phyloP scores from a whole-genome alignment of 2,329 filamentous ascomycete species.

The Lojkania enalia region DNA sequence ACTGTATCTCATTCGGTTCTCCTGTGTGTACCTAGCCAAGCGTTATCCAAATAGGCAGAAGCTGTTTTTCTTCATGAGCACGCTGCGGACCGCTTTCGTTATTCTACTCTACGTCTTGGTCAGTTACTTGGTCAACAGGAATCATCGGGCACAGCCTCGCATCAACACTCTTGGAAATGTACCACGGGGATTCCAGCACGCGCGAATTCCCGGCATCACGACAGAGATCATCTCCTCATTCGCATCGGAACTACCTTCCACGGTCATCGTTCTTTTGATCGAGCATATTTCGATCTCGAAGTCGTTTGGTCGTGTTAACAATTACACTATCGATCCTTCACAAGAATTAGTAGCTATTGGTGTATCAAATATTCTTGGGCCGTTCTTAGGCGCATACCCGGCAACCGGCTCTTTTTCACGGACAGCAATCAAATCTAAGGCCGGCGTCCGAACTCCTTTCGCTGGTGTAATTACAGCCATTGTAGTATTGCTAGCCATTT shows the following conservation, averaged over 20 bases:
- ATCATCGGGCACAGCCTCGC: slow-evolving; percentile 54
- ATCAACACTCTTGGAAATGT: slow-evolving; percentile 78
- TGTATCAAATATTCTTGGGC: slow-evolving; percentile 83
- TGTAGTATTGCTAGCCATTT: slow-evolving; percentile 87
- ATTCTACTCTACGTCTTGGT: slow-evolving; percentile 89
- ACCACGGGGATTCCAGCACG: slow-evolving; percentile 80
- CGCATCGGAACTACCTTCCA: slow-evolving; percentile 73
- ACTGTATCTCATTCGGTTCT: slow-evolving; percentile 70
- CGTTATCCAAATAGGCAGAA: slow-evolving; percentile 71
- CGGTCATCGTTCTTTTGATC: slow-evolving; percentile 89
- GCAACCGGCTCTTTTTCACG: slow-evolving; percentile 95
- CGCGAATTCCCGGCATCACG: slow-evolving; percentile 71
- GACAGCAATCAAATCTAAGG: slow-evolving; percentile 96
- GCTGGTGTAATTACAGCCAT: slow-evolving; percentile 86
- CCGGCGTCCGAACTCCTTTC: slow-evolving; percentile 88
- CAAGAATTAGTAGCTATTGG: slow-evolving; percentile 96
- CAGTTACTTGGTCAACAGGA: slow-evolving; percentile 74
- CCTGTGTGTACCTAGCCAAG: slow-evolving; percentile 67
- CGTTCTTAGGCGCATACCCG: slow-evolving; percentile 88
- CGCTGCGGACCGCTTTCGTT: slow-evolving; percentile 83
- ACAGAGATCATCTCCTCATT: slow-evolving; percentile 68
- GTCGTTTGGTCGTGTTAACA: slow-evolving; percentile 92
- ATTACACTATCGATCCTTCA: slow-evolving; percentile 95
- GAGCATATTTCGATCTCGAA: slow-evolving; percentile 98
- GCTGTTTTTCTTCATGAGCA: slow-evolving; percentile 83